Evolutionary conservation across 257 asterid species (phyloP).

Genomic region (Salvia hispanica): DNA sequence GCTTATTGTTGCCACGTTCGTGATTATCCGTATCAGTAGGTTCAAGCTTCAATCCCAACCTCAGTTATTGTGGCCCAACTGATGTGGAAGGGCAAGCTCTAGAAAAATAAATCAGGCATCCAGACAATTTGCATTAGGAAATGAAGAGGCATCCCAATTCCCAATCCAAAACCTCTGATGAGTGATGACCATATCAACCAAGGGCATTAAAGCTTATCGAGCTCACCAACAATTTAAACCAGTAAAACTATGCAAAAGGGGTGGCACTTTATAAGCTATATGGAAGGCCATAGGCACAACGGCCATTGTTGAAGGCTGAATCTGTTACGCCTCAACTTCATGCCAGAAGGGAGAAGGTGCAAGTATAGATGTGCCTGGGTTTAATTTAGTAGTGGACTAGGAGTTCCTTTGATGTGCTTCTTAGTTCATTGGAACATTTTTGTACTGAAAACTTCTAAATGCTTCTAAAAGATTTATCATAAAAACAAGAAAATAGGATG

Average conservation of each 20-base stretch:
- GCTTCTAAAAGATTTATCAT: background rate
- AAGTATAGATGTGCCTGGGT: too few relatives aligned
- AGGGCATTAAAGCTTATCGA: background rate
- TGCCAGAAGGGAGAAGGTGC: too few relatives aligned
- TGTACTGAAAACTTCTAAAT: background rate
- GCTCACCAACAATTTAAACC: background rate
- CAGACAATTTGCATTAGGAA: background rate
- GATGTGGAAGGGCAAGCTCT: background rate
- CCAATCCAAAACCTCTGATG: background rate
- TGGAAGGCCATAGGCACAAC: constrained; percentile 5
- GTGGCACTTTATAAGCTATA: background rate
- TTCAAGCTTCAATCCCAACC: background rate
- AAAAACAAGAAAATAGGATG: background rate
- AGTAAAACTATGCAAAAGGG: background rate
- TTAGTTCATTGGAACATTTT: background rate
- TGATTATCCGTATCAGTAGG: too few relatives aligned
- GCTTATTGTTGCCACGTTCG: too few relatives aligned
- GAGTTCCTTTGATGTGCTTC: too few relatives aligned
- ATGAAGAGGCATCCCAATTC: background rate
- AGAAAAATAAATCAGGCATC: background rate
- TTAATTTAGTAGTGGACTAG: background rate
- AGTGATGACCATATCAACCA: background rate
- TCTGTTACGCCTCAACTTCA: too few relatives aligned
- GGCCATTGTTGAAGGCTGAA: background rate
- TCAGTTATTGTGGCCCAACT: background rate